Conservation (phyloP, 73 alveolate species). For the Paramecium primaurelia region DNA sequence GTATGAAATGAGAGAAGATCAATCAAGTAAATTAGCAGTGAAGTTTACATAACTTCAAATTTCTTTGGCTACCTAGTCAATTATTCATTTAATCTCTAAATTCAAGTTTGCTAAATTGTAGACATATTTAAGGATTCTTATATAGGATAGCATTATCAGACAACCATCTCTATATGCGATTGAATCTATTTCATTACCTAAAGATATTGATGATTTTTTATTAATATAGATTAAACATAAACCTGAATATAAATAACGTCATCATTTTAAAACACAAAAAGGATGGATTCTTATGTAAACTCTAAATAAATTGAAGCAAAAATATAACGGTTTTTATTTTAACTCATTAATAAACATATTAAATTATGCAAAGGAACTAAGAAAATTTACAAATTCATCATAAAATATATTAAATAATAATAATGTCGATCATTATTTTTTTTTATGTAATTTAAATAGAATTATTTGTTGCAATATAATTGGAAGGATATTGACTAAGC, state of each 20-base stretch:
- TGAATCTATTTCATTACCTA: not conserved
- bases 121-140: not conserved
- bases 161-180: not conserved
- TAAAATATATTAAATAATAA: not conserved
- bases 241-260: not conserved
- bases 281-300: not conserved
- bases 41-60: not conserved
- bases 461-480: too few species aligned
- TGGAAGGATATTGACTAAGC: not conserved
- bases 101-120: not conserved
- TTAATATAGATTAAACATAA: not conserved
- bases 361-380: not conserved
- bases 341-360: not conserved
- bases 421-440: not conserved
- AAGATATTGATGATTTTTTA: not conserved
- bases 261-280: not conserved
- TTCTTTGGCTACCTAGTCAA: not conserved
- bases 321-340: not conserved
- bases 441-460: not conserved
- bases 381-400: not conserved
- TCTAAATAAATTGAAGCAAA: not conserved
- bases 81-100: not conserved
- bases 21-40: not conserved
- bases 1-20: not conserved
- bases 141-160: not conserved